phyloP scores from a whole-genome alignment of 1,284 basidiomycete genomes.

The Papiliotrema terrestris region DNA sequence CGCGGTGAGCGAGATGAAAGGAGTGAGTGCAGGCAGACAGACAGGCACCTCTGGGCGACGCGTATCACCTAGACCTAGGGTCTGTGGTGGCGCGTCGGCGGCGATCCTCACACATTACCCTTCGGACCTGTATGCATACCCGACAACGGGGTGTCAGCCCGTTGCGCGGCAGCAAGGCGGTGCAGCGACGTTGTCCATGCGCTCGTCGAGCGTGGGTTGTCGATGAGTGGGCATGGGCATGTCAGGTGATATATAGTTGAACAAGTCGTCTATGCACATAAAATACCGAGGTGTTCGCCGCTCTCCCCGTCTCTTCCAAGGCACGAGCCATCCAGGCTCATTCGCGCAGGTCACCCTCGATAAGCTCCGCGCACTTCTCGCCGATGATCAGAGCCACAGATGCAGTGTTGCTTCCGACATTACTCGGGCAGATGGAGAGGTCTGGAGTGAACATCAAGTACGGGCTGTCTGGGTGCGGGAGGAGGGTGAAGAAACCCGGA shows the following conservation, averaged over 20 bases:
- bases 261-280: not conserved
- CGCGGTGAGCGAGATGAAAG: no score
- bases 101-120: not conserved
- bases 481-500: no score
- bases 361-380: conserved; percentile 55
- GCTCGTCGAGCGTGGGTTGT: no score
- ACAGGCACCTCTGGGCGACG: no score
- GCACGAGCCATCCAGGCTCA: not conserved
- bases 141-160: not conserved
- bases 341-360: conserved; percentile 47
- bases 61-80: no score
- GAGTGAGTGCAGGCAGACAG: no score
- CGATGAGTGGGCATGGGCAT: no score
- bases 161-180: no score
- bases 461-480: no score
- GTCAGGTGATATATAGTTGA: no score
- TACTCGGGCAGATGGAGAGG: conserved; percentile 52
- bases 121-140: not conserved
- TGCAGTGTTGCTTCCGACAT: conserved; percentile 57
- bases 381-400: conserved; percentile 55
- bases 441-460: conserved; percentile 41
- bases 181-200: no score
- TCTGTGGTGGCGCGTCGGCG: not conserved
- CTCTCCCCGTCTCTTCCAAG: not conserved
- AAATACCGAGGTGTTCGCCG: not conserved